Evolutionary conservation across 345 rosid genomes (phyloP).

Genomic region (Trapa incisa): DNA sequence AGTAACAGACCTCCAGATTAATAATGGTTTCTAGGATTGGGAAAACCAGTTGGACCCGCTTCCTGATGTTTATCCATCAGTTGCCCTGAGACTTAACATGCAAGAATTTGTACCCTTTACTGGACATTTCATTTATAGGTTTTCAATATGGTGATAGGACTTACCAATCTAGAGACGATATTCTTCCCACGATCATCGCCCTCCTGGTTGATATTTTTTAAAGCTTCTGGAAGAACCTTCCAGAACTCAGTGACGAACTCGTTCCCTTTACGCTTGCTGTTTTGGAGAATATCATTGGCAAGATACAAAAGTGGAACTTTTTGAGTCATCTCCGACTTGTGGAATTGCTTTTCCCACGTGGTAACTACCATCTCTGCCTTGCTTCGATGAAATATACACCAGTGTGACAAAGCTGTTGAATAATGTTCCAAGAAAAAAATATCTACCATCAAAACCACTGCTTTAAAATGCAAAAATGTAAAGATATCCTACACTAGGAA

Average conservation of each 20-base stretch:
- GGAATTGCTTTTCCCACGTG: constrained; percentile 96
- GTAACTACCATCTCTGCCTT: constrained; percentile 73
- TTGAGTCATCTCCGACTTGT: constrained; percentile 49
- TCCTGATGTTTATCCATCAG: too few relatives aligned
- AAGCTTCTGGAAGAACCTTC: constrained; percentile 86
- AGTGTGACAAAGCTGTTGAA: constrained; percentile 69
- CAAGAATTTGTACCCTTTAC: too few relatives aligned
- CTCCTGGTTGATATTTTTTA: constrained; percentile 53
- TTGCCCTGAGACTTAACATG: too few relatives aligned
- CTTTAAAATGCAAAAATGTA: not conserved
- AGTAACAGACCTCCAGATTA: too few relatives aligned
- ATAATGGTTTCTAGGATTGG: too few relatives aligned
- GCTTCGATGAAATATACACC: constrained; percentile 86
- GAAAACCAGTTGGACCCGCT: too few relatives aligned
- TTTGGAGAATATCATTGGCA: constrained; percentile 90
- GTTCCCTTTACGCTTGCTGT: constrained; percentile 85
- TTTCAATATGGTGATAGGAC: not conserved
- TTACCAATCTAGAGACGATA: constrained; percentile 68
- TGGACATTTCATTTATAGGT: too few relatives aligned
- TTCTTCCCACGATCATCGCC: constrained; percentile 77
- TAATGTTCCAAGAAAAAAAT: not conserved
- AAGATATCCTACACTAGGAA: not conserved
- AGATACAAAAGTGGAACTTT: constrained; percentile 88
- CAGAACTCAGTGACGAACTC: constrained; percentile 88
- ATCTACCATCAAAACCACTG: not conserved